Base-by-base conservation (phyloP, 2,329 filamentous ascomycete genomes). In the Phialophora verrucosa region DNA sequence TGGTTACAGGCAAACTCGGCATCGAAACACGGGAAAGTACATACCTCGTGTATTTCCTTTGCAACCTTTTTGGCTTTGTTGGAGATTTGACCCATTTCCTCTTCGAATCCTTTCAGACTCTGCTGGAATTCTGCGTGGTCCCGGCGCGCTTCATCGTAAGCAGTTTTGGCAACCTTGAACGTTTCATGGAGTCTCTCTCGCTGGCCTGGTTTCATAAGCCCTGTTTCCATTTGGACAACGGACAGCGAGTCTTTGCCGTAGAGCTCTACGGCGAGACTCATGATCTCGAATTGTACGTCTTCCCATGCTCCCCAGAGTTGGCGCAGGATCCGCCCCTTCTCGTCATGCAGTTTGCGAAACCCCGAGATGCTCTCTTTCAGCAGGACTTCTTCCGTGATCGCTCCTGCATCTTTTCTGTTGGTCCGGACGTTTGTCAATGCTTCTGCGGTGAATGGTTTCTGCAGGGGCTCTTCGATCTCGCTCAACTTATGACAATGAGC, bases 221-320 rank as follows among this genome's bases (percentile, higher is more conserved):
- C 60, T 11, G 60, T 51, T 47, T 59, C 51, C 7, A 44, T 23
- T 62, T 67, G 59, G 12, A 49, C 47, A 11, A 69, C 42, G 4
- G 31, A 50, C 23, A 71, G 25, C 14, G 53, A 59, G 12, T 69
- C 54, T 29, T 44, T 65, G 14, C 70, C 70, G n/a, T 67, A 55
- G 5, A 69, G 61, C 42, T 71, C 67, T 35, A 62, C 69, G 3
- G 70, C 69, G 38, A 71, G 47, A 32, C 47, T 42, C 20, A 72
- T 58, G 38, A 72, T 60, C 20, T 65, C 32, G 14, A 66, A 50
- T 31, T 72, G 69, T 17, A 66, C 59, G 14, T 62, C 61, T 61
- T 70, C 66, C 70, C 70, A 71, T 32, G 69, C 70, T 10, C 64
- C 63, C 69, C 69, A 71, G 6, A 70, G 57, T 23, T 53, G 56